Evolutionary conservation across 768 basidiomycete genomes (phyloP), one percentile per base, ranked within the genome.

Genomic region (Rickenella mellea): DNA sequence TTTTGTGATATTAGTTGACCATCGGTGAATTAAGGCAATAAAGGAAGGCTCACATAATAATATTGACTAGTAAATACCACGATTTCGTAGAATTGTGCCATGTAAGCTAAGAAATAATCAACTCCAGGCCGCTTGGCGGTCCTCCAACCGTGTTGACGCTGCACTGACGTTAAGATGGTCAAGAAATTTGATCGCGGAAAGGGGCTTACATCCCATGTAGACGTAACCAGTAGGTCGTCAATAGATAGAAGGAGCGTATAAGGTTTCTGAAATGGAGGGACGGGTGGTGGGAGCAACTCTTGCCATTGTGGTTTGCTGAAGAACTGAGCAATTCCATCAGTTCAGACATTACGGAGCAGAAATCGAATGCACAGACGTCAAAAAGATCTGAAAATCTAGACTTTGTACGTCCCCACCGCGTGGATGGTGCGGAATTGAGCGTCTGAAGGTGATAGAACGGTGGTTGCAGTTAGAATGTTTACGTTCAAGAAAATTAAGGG

Each of bases 101-200:
- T 76, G 60, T 99, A 99, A 21, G 78, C 93, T 26, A 99, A 71
- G 75, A 99, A 99, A 65, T 99, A 98, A 57, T 99, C 96, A 12
- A 92, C 87, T 4, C 96, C 96, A 1, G 96, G 94, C 26, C 96
- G 80, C 65, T 98, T 99, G 5, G 93, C 94, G 3, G 94, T 97
- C 50, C 90, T 72, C 94, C 96, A 99, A 40, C 96, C 96, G 53
- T 88, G 73, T 64, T 88, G 77, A 42, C 93, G 79, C 91, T 96
- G 46, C 26, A 31, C 15, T 39, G 26, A 14, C 28, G 5, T 9
- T 27, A 7, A 15, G 36, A 27, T 5, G 8, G 39, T n/a, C 7
- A 39, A 17, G 29, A 21, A 42, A 37, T 10, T 27, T 40, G 42
- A 27, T 40, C 21, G 41, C 19, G 11, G 14, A 14, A 30, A 12